Base-by-base conservation (phyloP, 1,284 basidiomycete species). In the Papiliotrema nemorosa region DNA sequence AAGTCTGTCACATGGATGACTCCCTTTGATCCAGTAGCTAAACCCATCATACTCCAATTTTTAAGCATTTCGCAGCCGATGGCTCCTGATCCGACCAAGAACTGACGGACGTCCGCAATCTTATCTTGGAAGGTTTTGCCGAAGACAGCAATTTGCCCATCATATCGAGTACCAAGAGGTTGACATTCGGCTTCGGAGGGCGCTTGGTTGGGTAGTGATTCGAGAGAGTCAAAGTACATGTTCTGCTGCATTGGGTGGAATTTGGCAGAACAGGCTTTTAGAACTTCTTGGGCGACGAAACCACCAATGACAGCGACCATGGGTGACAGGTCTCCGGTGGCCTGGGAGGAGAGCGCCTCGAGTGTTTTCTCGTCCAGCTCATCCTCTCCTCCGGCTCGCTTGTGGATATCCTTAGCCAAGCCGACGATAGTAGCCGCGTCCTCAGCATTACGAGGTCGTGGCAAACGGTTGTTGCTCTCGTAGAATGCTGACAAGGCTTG, bases 1-100 rank as follows among this genome's bases (percentile, higher is more conserved):
- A 98, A 78, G 74, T 99, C 96, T 14, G 96, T 98, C 47, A 99
- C 91, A 67, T 93, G 85, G 55, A 99, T 91, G 49, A 82, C 77
- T 21, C 91, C 96, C 47, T 85, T 78, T 14, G 84, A 79, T 3
- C 89, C 90, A 36, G 86, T 82, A 13, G 84, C 94, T 42, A 99
- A 79, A 60, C 96, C 96, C 83, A 99, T 97, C 91, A 99, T 92
- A 64, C 89, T 88, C 96, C 96, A 99, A 76, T 99, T 99, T 81
- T 99, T 99, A 67, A 99, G 78, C 96, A 98, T 98, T 77, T 99
- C 96, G 70, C 97, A 99, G 22, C 96, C 96, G 71, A 99, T 99
- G 40, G 96, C 96, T 53, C 96, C 96, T 21, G 94, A 87, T 7
- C 96, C 96, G 47, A 99, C 96, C 26, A 99, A 82, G 82, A 99